Base-by-base conservation (phyloP, 805 yeast genomes). In the Myxozyma neglecta region DNA sequence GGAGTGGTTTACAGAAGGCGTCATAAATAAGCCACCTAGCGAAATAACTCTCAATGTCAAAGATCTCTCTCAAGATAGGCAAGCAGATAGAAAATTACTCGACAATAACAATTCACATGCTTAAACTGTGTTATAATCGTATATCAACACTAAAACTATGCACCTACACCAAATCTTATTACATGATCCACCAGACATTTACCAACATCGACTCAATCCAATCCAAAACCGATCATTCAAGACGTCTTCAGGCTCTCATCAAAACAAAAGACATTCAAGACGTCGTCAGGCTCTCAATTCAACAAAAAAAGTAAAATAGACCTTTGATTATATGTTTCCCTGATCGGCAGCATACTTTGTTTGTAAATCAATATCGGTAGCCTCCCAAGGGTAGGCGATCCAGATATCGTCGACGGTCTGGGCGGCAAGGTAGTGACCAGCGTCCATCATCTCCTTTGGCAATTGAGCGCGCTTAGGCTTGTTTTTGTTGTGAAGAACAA, bases 311-410 rank as follows among this genome's bases (percentile, higher is more conserved):
- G 29, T 13, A 78, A 20, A 10, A 18, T n/a, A 40, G 6, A 5
- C 32, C 11, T 10, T 9, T 8, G 18, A 39, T 53, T 71, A 83
- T 69, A 79, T 79, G 72, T 86, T 83, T 39, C 91, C 92, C 76
- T 89, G 96, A 56, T 76, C 78, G 56, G 77, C 76, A 35, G 96
- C 93, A 42, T 72, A 70, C 66, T 78, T 78, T 29, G 94, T 86
- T 73, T 89, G 96, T 65, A 79, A 80, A 70, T 88, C 96, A 68
- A 89, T 90, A 74, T 89, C 94, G 34, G 74, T 76, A 18, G 94
- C 87, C 72, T 90, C 96, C 96, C 96, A 89, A 45, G 96, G 96
- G 74, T 90, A 89, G 46, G 93, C 91, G 69, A 89, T 84, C 96
- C 96, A 89, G 70, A 77, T 78, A 71, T 89, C 96, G 32, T 85